Base-by-base conservation (phyloP, 805 yeast genomes). In the Candida nanaspora region DNA sequence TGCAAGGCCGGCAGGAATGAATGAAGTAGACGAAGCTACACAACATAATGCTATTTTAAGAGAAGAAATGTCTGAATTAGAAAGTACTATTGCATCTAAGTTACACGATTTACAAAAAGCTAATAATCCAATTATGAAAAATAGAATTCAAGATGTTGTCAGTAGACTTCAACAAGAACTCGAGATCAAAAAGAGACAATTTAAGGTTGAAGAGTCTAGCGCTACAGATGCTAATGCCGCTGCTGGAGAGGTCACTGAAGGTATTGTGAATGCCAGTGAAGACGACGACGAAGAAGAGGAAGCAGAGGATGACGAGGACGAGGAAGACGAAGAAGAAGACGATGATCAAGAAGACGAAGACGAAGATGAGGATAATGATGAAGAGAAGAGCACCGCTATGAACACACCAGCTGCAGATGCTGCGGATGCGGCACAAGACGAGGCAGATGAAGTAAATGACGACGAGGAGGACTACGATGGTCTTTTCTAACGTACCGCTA, bases 51-150 rank as follows among this genome's bases (percentile, higher is more conserved):
- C 85, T 52, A 70, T 87, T 48, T 66, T 93, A 41, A 78, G 76
- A 45, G 98, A 91, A 61, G 97, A 89, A 59, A 80, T 93, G 42
- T 64, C 70, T 6, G 98, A 93, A 54, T 69, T 93, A 45, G 88
- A 85, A 56, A 52, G 72, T 14, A 88, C 91, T 0, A 82, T 93
- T 39, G 77, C 72, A 41, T 82, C 80, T 51, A 89, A 91, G 53
- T 78, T 77, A 57, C 70, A 70, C 35, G 88, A 85, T 51, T 74
- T 86, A 37, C 76, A 72, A 18, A 79, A 80, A 48, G 88, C 89
- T 15, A 72, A 79, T 38, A 87, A 87, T 56, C 89, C 91, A 50
- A 82, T 91, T 63, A 72, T 93, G 77, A 79, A 82, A 55, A 84
- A 82, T 60, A 81, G 97, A 64, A 85, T 89, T 57, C 72, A 81